A percentile compares a stretch with the other conserved stretches of the same genome.
Conservation (phyloP, 2,329 filamentous ascomycete genomes). For the Emmonsia crescens region DNA sequence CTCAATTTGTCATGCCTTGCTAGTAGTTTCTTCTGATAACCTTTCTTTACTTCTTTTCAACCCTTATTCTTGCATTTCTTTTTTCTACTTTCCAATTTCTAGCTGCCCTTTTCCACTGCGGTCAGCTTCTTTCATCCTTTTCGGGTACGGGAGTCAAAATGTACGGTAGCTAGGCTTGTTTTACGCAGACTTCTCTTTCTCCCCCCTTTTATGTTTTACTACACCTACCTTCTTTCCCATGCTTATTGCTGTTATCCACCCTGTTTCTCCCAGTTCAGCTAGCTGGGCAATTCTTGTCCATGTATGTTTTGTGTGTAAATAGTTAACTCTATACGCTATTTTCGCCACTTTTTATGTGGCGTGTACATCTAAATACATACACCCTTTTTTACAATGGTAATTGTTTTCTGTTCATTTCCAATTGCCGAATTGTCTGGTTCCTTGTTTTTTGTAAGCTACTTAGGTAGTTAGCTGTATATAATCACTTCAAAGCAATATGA, state of each 20-base stretch:
- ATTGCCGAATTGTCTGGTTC: not conserved
- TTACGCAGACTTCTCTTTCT: not conserved
- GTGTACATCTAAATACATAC: not conserved
- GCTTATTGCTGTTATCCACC: not conserved
- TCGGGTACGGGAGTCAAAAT: not conserved
- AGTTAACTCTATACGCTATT: not conserved
- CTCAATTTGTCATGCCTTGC: not conserved
- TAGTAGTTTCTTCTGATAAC: not conserved
- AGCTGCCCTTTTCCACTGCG: not conserved
- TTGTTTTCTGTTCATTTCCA: not conserved
- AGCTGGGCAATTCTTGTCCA: not conserved
- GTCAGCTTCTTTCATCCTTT: not conserved
- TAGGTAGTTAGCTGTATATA: no score
- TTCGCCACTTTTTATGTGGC: not conserved
- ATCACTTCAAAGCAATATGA: not conserved
- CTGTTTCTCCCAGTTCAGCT: not conserved
- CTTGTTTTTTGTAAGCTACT: not conserved
- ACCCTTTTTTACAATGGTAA: not conserved
- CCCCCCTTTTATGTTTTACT: not conserved
- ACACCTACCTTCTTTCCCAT: not conserved
- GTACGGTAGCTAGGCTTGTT: not conserved
- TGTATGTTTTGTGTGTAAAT: not conserved
- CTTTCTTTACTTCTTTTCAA: not conserved
- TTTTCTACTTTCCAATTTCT: not conserved
- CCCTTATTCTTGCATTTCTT: not conserved